These are phyloP conservation scores for Hortiboletus campestris DNA, from an alignment of 768 basidiomycete species.

Conservation along the genomic window DNA sequence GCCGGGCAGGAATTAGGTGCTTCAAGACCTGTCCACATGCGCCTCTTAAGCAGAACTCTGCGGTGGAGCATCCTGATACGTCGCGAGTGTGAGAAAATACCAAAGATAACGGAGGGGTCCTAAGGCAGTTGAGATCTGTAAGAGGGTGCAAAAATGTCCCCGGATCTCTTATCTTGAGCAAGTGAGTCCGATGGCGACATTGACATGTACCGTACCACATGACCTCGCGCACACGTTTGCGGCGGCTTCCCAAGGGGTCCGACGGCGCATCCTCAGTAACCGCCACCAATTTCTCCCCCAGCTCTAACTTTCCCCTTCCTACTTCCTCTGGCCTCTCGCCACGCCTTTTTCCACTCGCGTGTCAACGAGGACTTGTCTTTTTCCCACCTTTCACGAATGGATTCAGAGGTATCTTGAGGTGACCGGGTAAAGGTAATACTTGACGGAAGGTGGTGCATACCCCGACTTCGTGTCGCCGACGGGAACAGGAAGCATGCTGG, in stretches of 20 bases:
- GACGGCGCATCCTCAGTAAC: slow-evolving; percentile 7
- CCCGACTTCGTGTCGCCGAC: slow-evolving; percentile 45
- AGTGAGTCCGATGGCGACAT: not conserved
- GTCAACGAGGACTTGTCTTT: slow-evolving; percentile 65
- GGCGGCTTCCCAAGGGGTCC: not conserved
- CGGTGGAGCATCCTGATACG: not conserved
- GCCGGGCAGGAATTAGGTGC: not conserved
- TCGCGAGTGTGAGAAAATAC: not conserved
- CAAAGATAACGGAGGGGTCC: not conserved
- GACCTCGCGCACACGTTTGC: not conserved
- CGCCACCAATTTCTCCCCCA: slow-evolving; percentile 25
- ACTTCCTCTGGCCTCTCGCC: slow-evolving; percentile 72
- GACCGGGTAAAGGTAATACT: slow-evolving; percentile 20
- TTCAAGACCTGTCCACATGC: not conserved
- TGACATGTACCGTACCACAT: not conserved
- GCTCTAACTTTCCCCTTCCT: slow-evolving; percentile 51
- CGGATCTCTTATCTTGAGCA: not conserved
- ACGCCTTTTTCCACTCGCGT: slow-evolving; percentile 72
- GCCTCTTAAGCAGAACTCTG: not conserved
- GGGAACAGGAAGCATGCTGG: slow-evolving; percentile 22
- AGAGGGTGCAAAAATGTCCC: not conserved
- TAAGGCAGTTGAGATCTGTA: not conserved
- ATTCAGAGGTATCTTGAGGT: slow-evolving; percentile 36
- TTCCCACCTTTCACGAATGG: slow-evolving; percentile 68
- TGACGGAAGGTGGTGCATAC: slow-evolving; percentile 40